phyloP scores from a whole-genome alignment of 495 filamentous ascomycete genomes.

The Symbiotaphrina buchneri region DNA sequence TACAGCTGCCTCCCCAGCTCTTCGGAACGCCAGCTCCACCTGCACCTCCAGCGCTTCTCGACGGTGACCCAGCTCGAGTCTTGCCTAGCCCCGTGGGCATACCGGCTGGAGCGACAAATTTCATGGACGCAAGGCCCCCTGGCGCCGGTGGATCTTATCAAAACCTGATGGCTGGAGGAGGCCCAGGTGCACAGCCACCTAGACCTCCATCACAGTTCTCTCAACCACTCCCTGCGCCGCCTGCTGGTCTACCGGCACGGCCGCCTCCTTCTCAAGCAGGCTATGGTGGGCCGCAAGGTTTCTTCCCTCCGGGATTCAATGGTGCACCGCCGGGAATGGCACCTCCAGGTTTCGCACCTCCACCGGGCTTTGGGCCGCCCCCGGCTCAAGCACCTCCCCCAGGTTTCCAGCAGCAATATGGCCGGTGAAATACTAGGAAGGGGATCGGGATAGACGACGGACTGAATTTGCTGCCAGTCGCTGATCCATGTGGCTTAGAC shows the following conservation, averaged over 20 bases:
- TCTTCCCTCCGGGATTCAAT: slow-evolving; percentile 32
- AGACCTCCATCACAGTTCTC: slow-evolving; percentile 18
- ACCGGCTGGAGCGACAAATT: slow-evolving; percentile 11
- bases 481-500: too few relatives aligned
- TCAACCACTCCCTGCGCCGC: slow-evolving; percentile 35
- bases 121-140: slow-evolving; percentile 15
- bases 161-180: too few relatives aligned
- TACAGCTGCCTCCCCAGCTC: slow-evolving; percentile 29
- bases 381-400: slow-evolving; percentile 3
- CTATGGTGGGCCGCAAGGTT: slow-evolving; percentile 55
- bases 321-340: slow-evolving; percentile 20
- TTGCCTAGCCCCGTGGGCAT: slow-evolving; percentile 12
- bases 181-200: slow-evolving; percentile 15
- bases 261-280: slow-evolving; percentile 59
- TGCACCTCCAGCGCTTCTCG: slow-evolving; percentile 30
- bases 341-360: slow-evolving; percentile 29
- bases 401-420: slow-evolving; percentile 4
- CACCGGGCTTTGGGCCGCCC: slow-evolving; percentile 15
- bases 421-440: too few relatives aligned
- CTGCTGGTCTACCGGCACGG: slow-evolving; percentile 54
- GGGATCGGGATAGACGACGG: too few relatives aligned
- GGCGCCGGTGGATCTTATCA: slow-evolving; percentile 16
- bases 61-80: slow-evolving; percentile 21
- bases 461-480: too few relatives aligned
- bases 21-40: slow-evolving; percentile 18